phyloP scores from a whole-genome alignment of 225 moss, liverwort and hornwort genomes.

The Lunularia cruciata region DNA sequence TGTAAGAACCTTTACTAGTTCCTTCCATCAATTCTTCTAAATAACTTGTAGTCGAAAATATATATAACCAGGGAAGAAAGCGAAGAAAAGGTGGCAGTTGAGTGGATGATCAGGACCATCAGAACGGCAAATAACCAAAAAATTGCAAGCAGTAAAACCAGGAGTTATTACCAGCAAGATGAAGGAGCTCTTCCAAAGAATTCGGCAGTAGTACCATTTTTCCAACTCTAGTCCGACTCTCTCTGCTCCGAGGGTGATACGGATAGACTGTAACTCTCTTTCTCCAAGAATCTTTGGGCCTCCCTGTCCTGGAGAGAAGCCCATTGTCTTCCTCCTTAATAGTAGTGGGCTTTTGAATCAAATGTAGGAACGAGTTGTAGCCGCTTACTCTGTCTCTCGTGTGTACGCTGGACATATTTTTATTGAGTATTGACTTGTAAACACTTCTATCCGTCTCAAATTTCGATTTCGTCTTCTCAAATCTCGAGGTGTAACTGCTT shows the following conservation, averaged over 20 bases:
- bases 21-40: neutral
- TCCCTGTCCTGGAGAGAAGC: neutral
- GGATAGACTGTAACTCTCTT: conserved; percentile 39
- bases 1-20: neutral
- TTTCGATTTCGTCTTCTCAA: neutral
- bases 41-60: neutral
- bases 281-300: neutral
- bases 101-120: too few species aligned
- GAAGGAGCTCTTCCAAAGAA: conserved; percentile 31
- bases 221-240: conserved; percentile 18
- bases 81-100: neutral
- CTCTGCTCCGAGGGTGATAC: conserved; percentile 33
- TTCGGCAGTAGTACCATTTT: conserved; percentile 32
- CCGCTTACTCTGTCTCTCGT: conserved; percentile 44
- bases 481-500: neutral
- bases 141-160: neutral
- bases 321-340: neutral
- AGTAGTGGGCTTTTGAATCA: conserved; percentile 19
- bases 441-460: conserved; percentile 9
- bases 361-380: conserved; percentile 32
- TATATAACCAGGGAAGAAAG: neutral
- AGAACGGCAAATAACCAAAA: neutral
- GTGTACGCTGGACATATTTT: neutral
- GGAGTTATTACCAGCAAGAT: conserved; percentile 32
- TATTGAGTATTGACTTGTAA: neutral